phyloP scores from a whole-genome alignment of 768 basidiomycete genomes.

The Podaxis sp. region DNA sequence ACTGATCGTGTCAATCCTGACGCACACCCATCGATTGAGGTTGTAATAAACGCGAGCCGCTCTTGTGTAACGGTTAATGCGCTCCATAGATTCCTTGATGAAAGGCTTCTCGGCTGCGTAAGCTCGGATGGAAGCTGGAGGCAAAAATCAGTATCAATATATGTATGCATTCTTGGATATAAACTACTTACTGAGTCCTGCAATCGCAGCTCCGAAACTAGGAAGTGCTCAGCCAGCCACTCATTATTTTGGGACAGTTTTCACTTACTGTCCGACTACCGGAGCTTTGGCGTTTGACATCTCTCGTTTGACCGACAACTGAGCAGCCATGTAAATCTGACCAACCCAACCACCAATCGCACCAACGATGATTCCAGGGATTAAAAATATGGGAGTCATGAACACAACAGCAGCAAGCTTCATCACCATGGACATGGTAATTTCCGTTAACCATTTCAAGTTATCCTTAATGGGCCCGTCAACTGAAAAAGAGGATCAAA shows the following conservation, averaged over 20 bases:
- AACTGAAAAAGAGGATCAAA: constrained; percentile 28
- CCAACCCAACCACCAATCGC: constrained; percentile 23
- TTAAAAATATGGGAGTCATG: constrained; percentile 39
- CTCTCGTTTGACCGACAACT: constrained; percentile 44
- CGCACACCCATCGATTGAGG: constrained; percentile 40
- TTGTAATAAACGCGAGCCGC: constrained; percentile 47
- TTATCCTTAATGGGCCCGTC: constrained; percentile 39
- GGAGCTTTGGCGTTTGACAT: constrained; percentile 42
- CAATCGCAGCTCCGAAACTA: constrained; percentile 55
- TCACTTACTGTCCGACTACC: constrained; percentile 43
- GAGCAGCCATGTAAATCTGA: constrained; percentile 41
- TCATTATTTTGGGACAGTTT: neutral
- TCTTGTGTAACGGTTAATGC: constrained; percentile 50
- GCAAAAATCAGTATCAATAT: neutral
- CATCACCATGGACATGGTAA: constrained; percentile 34
- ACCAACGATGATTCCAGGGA: constrained; percentile 23
- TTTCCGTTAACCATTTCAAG: constrained; percentile 26
- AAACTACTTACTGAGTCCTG: constrained; percentile 43
- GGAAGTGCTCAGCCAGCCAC: neutral
- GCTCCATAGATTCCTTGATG: constrained; percentile 38
- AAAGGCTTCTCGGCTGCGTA: constrained; percentile 54
- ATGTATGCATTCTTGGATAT: neutral
- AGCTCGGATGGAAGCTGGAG: constrained; percentile 54
- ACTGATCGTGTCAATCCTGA: constrained; percentile 57
- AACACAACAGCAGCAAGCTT: constrained; percentile 42